These are phyloP conservation scores for Chalaropsis thielavioides DNA, from an alignment of 2,329 filamentous ascomycete genomes.

Conservation along the genomic window DNA sequence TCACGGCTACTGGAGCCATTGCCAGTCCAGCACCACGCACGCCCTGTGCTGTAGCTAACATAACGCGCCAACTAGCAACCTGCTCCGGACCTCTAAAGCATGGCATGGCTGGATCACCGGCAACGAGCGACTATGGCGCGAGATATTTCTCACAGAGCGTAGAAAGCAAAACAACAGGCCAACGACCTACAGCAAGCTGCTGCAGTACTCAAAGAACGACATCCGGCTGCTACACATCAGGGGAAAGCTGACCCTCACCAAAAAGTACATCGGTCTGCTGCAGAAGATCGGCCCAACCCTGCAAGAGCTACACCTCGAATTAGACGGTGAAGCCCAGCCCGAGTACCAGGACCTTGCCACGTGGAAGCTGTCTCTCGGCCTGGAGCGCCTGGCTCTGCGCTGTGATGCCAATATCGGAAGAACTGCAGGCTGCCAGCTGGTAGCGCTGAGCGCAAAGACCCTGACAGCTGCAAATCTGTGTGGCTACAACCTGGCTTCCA, in stretches of 20 bases:
- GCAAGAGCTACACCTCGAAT: neutral
- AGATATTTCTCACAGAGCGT: neutral
- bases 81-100: neutral
- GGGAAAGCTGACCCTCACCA: too few species aligned
- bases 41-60: neutral
- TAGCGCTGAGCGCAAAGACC: neutral
- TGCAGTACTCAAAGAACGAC: neutral
- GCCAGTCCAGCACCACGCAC: neutral
- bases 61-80: neutral
- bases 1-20: too few species aligned
- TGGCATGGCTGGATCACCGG: slow-evolving; percentile 3
- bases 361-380: neutral
- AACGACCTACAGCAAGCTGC: neutral
- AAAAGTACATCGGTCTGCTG: neutral
- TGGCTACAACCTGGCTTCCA: neutral
- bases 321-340: neutral
- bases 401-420: too few species aligned
- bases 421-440: too few species aligned
- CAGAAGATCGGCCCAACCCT: neutral
- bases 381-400: neutral
- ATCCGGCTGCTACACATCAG: neutral
- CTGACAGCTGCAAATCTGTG: neutral
- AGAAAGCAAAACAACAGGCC: neutral
- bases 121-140: neutral
- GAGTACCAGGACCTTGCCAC: neutral